Conservation (phyloP, 176 grass and related monocot genomes). For the Bolboschoenus planiculmis region DNA sequence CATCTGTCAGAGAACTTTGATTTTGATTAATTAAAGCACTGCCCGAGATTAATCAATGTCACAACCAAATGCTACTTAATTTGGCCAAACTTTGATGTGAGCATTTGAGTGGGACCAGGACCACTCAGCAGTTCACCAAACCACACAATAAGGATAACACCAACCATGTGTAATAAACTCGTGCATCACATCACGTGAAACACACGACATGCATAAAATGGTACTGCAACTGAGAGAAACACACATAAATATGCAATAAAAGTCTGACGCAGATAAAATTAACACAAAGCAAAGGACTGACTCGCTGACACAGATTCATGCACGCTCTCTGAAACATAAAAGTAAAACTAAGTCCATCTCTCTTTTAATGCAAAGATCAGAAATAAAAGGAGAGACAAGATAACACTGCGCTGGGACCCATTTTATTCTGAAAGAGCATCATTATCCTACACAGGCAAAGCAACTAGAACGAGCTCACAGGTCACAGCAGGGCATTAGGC, state of each 20-base stretch:
- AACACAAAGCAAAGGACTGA: neutral
- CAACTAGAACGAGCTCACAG: neutral
- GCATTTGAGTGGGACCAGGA: neutral
- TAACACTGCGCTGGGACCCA: neutral
- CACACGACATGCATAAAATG: neutral
- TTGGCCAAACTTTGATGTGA: neutral
- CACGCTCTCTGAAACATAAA: neutral
- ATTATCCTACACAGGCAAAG: neutral
- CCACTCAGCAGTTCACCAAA: conserved; percentile 1
- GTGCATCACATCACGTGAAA: neutral
- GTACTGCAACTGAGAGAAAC: neutral
- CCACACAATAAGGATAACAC: neutral
- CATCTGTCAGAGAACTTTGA: neutral
- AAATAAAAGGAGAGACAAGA: neutral
- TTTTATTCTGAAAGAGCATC: conserved; percentile 12
- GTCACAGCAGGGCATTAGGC: neutral
- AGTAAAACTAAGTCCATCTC: neutral
- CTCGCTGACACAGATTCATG: neutral
- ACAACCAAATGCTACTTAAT: neutral
- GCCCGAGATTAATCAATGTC: neutral
- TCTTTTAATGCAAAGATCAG: neutral
- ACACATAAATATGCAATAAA: too few species aligned
- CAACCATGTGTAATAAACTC: neutral
- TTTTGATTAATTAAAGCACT: neutral
- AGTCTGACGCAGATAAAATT: too few species aligned